phyloP scores from a whole-genome alignment of 352 stramenopile genomes.

The Pythium monospermum region DNA sequence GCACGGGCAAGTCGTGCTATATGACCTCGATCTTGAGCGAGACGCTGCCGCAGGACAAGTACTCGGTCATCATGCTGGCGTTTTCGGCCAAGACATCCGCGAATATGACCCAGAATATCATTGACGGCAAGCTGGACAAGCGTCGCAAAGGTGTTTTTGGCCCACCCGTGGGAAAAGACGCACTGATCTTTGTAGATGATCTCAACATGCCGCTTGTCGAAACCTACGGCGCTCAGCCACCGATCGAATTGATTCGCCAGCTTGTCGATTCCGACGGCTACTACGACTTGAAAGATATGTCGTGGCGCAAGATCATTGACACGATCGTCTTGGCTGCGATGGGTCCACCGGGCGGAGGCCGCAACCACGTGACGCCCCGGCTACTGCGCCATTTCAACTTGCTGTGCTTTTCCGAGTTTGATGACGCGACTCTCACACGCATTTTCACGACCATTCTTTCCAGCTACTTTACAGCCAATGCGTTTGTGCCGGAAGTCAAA shows the following conservation, averaged over 20 bases:
- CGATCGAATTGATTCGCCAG: constrained; percentile 90
- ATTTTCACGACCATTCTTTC: constrained; percentile 92
- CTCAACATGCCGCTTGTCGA: constrained; percentile 96
- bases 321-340: constrained; percentile 89
- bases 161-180: constrained; percentile 80
- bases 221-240: constrained; percentile 91
- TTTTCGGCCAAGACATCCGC: constrained; percentile 93
- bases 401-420: constrained; percentile 92
- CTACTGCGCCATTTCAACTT: constrained; percentile 92
- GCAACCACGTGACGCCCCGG: constrained; percentile 89
- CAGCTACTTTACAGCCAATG: constrained; percentile 72
- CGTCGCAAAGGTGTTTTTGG: constrained; percentile 89
- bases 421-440: constrained; percentile 87
- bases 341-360: constrained; percentile 87
- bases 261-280: constrained; percentile 88
- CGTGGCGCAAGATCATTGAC: constrained; percentile 89
- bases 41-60: constrained; percentile 70
- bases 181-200: constrained; percentile 92
- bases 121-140: constrained; percentile 94
- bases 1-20: constrained; percentile 91
- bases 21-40: constrained; percentile 86
- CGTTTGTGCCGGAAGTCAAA: constrained; percentile 72
- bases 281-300: constrained; percentile 94
- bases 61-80: constrained; percentile 84
- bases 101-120: constrained; percentile 95